Evolutionary conservation across 2,329 filamentous ascomycete genomes (phyloP).

Genomic region (Ascochyta clinopodiicola): DNA sequence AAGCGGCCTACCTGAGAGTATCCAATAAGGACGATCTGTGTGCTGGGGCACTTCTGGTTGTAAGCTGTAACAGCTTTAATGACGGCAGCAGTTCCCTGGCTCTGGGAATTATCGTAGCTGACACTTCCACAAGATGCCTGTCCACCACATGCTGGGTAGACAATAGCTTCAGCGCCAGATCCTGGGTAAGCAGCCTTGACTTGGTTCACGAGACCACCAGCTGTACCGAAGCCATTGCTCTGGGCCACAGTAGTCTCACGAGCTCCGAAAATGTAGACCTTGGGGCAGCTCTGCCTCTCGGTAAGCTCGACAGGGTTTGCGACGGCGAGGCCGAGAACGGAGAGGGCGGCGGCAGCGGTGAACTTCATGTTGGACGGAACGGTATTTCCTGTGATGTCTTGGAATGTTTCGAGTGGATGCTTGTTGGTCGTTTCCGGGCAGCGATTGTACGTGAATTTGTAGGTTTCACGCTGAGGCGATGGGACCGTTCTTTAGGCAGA

Average conservation of each 20-base stretch:
- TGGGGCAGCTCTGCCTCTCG: constrained; percentile 50
- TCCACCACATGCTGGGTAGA: constrained; percentile 67
- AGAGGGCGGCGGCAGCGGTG: constrained; percentile 37
- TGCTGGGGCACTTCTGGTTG: constrained; percentile 62
- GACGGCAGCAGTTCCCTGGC: constrained; percentile 65
- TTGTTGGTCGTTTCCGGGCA: constrained; percentile 22
- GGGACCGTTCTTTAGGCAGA: constrained; percentile 42
- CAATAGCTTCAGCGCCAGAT: constrained; percentile 51
- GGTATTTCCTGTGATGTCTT: constrained; percentile 7
- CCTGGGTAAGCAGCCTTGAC: constrained; percentile 51
- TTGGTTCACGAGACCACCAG: constrained; percentile 49
- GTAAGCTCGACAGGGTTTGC: constrained; percentile 46
- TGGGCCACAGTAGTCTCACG: constrained; percentile 52
- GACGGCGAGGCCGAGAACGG: constrained; percentile 39
- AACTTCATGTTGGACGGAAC: constrained; percentile 39
- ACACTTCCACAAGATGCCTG: constrained; percentile 64
- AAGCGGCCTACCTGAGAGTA: constrained; percentile 62
- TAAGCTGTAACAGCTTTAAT: constrained; percentile 65
- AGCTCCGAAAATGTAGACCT: constrained; percentile 54
- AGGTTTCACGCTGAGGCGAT: background rate
- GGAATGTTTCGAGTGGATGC: constrained; percentile 14
- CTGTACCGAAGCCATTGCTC: constrained; percentile 50
- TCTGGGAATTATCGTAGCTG: constrained; percentile 65
- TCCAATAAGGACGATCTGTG: constrained; percentile 66
- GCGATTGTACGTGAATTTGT: constrained; percentile 27